Base-by-base conservation (phyloP, 2,329 filamentous ascomycete species). In the Colletotrichum simmondsii region DNA sequence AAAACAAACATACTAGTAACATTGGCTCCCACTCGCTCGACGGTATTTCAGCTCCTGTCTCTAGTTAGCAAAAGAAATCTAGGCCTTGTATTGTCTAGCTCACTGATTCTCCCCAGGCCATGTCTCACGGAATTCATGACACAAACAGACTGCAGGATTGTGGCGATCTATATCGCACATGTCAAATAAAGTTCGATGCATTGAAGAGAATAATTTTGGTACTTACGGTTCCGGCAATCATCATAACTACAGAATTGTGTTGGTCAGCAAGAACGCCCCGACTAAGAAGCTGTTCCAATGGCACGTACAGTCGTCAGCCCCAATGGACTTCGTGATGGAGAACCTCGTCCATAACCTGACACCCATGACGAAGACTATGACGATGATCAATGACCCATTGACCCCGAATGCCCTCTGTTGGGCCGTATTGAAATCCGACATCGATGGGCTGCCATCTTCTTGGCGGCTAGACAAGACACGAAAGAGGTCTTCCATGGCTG, bases 371-470 rank as follows among this genome's bases (percentile, higher is more conserved):
- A 68, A 35, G 24, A 35, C 26, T 14, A 57, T 68, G 35, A 63
- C 62, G 12, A 68, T n/a, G 8, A 68, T 68, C 6, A 68, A 68
- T 12, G 49, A 58, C 5, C 49, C 59, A n/a, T 68, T 68, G 59
- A 63, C 28, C 6, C 58, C 59, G 6, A 68, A n/a, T 10, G 59
- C 58, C 37, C 35, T 62, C 12, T 14, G 8, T 16, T 68, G 66
- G 8, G 59, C 66, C 24, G 24, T 10, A 35, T 63, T 68, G 12
- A 22, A 24, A 8, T n/a, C 49, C 8, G 19, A n/a, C 4, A 53
- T 42, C 37, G 37, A 19, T 42, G 14, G 14, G 37, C 37, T 19
- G 37, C 16, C 37, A 42, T 42, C 16, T 16, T 42, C 37, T 42
- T 42, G 37, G 37, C 37, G 37, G 37, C 5, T 42, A 8, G 37